These are phyloP conservation scores for Eucalyptus shirleyi DNA, from an alignment of 345 rosid genomes.

Conservation along the genomic window DNA sequence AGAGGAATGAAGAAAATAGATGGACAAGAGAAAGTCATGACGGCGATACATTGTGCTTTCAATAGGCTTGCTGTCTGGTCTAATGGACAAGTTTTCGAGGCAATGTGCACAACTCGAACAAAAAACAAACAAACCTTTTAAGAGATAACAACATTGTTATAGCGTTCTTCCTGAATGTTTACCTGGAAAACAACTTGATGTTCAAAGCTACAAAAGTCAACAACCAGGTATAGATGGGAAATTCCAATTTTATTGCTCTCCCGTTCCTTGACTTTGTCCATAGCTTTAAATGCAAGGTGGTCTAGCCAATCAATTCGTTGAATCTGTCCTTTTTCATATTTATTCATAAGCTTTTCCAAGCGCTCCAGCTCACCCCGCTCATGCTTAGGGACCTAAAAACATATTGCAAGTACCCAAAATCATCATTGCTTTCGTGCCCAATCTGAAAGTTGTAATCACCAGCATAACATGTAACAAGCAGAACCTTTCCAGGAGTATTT, in stretches of 20 bases:
- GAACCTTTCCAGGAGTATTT: conserved; percentile 91
- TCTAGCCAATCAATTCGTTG: conserved; percentile 86
- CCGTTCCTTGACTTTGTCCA: conserved; percentile 70
- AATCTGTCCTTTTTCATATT: conserved; percentile 88
- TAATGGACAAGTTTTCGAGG: background rate
- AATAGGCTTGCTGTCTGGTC: background rate
- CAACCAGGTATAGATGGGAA: conserved; percentile 59
- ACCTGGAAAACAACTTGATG: conserved; percentile 98
- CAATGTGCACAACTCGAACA: background rate
- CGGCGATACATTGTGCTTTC: background rate
- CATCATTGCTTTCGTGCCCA: background rate
- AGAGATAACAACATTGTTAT: background rate
- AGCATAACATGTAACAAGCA: background rate
- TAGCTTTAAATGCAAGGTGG: conserved; percentile 66
- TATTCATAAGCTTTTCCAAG: conserved; percentile 80
- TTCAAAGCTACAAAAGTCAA: conserved; percentile 84
- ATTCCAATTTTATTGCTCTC: conserved; percentile 64
- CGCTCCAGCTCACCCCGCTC: conserved; percentile 90
- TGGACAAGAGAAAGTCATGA: background rate
- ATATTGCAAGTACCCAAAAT: background rate
- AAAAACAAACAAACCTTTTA: background rate
- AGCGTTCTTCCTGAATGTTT: background rate
- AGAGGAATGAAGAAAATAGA: background rate
- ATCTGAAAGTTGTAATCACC: background rate
- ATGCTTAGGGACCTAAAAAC: conserved; percentile 65